These are phyloP conservation scores for Petunia hybrid DNA, from an alignment of 305 asterid genomes.

Conservation along the genomic window DNA sequence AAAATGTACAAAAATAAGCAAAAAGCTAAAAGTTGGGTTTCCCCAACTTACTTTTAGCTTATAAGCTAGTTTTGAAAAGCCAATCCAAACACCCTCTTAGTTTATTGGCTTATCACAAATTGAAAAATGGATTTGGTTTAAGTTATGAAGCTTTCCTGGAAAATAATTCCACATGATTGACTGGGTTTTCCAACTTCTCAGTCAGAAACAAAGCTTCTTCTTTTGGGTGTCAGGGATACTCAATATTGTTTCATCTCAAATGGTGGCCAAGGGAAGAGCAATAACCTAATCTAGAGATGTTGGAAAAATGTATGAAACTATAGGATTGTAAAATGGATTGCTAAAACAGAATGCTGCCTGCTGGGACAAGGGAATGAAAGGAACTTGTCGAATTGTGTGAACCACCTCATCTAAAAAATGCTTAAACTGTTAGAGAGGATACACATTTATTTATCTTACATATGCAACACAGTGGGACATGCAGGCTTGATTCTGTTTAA, in stretches of 20 bases:
- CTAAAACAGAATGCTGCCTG: too few relatives aligned
- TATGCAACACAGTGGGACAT: too few relatives aligned
- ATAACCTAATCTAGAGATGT: not conserved
- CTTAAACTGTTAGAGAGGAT: too few relatives aligned
- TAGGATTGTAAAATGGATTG: not conserved
- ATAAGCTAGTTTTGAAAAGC: too few relatives aligned
- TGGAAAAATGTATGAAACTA: not conserved
- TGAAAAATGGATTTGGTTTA: constrained; percentile 9
- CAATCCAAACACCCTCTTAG: not conserved
- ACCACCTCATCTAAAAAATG: too few relatives aligned
- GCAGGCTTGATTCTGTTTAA: too few relatives aligned
- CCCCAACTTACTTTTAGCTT: too few relatives aligned
- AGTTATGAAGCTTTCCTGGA: not conserved
- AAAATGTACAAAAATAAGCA: too few relatives aligned
- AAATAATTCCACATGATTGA: constrained; percentile 20
- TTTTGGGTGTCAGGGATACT: not conserved
- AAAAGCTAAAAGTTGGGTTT: too few relatives aligned
- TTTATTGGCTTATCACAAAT: not conserved
- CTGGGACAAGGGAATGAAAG: not conserved
- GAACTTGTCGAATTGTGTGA: too few relatives aligned
- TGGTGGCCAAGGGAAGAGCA: not conserved
- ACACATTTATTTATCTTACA: too few relatives aligned
- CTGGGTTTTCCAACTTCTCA: not conserved
- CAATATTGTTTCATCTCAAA: not conserved
- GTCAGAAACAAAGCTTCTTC: not conserved